These are phyloP conservation scores for Suillus subluteus DNA, from an alignment of 768 basidiomycete genomes.

Conservation along the genomic window DNA sequence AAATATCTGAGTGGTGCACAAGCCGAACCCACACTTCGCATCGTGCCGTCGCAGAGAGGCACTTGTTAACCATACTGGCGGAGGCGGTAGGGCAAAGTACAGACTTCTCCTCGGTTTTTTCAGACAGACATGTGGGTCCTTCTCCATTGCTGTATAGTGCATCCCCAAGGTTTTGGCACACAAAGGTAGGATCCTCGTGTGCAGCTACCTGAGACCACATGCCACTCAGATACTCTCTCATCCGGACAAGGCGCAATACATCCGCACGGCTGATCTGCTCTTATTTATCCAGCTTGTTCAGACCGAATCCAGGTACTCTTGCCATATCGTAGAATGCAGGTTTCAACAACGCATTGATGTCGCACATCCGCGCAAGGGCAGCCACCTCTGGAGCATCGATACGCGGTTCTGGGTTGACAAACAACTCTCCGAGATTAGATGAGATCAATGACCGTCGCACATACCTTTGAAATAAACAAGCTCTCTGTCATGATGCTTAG, in stretches of 20 bases:
- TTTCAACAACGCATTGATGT: constrained; percentile 33
- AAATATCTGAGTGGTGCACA: constrained; percentile 26
- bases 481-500: no score
- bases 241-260: constrained; percentile 13
- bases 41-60: not conserved
- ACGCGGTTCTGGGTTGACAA: not conserved
- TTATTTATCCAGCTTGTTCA: not conserved
- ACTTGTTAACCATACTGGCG: constrained; percentile 8
- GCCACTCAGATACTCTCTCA: constrained; percentile 20
- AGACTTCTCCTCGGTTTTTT: no score
- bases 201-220: constrained; percentile 4
- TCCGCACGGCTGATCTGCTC: constrained; percentile 1
- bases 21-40: constrained; percentile 15
- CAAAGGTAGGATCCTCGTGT: not conserved
- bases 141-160: not conserved
- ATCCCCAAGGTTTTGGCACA: not conserved
- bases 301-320: constrained; percentile 26
- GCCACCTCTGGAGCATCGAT: constrained; percentile 35
- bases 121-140: no score
- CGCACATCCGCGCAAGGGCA: constrained; percentile 32
- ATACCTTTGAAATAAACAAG: no score
- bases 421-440: no score
- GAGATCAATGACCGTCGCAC: no score
- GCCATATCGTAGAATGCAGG: constrained; percentile 45
- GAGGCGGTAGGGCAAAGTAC: no score